Evolutionary conservation across 441 rosid species (phyloP).

Genomic region (Croton laevigatus): DNA sequence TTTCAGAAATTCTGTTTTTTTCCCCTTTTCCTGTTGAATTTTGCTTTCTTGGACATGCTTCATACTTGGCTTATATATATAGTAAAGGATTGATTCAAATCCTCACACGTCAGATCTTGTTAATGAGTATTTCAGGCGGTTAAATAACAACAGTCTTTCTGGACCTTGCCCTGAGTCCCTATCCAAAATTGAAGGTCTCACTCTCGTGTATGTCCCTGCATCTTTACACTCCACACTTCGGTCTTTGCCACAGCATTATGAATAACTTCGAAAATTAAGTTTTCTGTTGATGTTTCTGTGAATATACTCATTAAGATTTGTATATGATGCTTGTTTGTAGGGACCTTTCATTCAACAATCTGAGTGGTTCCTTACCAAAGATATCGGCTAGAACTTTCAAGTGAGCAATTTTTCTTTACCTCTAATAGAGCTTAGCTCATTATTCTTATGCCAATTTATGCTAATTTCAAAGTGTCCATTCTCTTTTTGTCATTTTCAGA

Average conservation of each 20-base stretch:
- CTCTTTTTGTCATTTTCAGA: conserved; percentile 37
- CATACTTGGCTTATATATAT: background rate
- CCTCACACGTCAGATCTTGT: conserved; percentile 21
- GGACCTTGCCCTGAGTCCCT: conserved; percentile 73
- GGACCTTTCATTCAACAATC: conserved; percentile 82
- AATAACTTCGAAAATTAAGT: conserved; percentile 3
- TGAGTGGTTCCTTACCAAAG: conserved; percentile 83
- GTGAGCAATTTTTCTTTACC: conserved; percentile 40
- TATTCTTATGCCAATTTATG: background rate
- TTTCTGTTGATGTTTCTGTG: background rate
- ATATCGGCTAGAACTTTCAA: conserved; percentile 83
- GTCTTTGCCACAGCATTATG: conserved; percentile 1
- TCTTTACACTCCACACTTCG: conserved; percentile 3
- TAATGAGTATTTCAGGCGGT: conserved; percentile 49
- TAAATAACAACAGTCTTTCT: conserved; percentile 84
- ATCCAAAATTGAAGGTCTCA: conserved; percentile 72
- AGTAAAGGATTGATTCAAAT: conserved; percentile 7
- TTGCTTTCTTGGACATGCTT: conserved; percentile 4
- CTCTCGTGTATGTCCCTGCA: conserved; percentile 62
- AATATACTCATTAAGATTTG: conserved; percentile 9
- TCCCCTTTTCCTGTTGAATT: background rate
- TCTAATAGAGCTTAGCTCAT: background rate
- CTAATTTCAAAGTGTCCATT: conserved; percentile 10
- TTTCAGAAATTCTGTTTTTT: conserved; percentile 16
- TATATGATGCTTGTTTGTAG: conserved; percentile 38